These are phyloP conservation scores for Drosera capensis DNA, from an alignment of 148 eudicot species.

Conservation along the genomic window DNA sequence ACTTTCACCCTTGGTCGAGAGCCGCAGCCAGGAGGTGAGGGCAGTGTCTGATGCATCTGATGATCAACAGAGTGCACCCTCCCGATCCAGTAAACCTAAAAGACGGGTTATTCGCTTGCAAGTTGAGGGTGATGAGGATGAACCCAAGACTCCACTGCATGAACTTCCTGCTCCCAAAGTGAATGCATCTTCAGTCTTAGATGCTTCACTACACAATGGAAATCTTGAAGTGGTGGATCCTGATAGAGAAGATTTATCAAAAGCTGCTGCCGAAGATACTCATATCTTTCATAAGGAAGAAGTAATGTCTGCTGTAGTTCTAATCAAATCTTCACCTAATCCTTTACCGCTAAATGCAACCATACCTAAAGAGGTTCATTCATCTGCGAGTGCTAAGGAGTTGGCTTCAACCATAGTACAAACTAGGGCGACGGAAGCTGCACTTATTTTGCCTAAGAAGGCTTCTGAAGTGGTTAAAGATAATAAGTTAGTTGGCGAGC, in stretches of 20 bases:
- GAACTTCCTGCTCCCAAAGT: conserved; percentile 30
- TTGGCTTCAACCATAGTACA: too few species aligned
- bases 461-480: conserved; percentile 23
- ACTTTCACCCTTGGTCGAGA: conserved; percentile 26
- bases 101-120: conserved; percentile 47
- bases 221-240: not conserved
- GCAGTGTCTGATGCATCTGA: conserved; percentile 15
- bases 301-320: too few species aligned
- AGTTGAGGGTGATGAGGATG: conserved; percentile 40
- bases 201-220: conserved; percentile 19
- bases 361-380: conserved; percentile 16
- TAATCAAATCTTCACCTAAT: too few species aligned
- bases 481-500: too few species aligned
- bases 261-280: too few species aligned
- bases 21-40: conserved; percentile 18
- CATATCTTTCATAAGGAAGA: too few species aligned
- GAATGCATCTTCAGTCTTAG: conserved; percentile 22
- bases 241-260: too few species aligned
- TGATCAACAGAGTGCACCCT: conserved; percentile 10
- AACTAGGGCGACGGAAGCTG: conserved; percentile 18
- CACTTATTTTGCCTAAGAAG: conserved; percentile 25
- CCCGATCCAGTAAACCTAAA: conserved; percentile 15
- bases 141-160: conserved; percentile 84
- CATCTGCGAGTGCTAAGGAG: conserved; percentile 21
- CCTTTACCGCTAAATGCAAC: too few species aligned